Conservation (phyloP, 2,329 filamentous ascomycete species). For the Escovopsis sp. region DNA sequence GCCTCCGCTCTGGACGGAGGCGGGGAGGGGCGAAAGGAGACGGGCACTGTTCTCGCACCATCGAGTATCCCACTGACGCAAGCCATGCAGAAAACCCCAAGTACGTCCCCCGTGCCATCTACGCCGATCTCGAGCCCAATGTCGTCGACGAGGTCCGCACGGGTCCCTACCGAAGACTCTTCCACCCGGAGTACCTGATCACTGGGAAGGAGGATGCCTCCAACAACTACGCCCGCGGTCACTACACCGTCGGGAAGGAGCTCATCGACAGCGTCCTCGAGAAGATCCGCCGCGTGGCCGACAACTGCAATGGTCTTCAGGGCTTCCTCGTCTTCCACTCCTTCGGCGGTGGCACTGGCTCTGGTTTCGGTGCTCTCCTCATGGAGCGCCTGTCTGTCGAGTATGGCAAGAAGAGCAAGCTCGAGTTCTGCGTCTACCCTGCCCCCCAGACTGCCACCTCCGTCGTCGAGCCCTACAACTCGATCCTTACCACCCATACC, state of each 20-base stretch:
- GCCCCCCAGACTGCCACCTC: conserved; percentile 93
- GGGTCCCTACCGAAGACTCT: conserved; percentile 86
- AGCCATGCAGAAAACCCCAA: conserved; percentile 69
- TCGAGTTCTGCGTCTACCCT: conserved; percentile 98
- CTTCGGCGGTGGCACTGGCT: conserved; percentile 96
- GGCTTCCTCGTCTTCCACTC: conserved; percentile 99
- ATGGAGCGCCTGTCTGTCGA: conserved; percentile 99
- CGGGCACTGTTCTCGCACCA: too few relatives aligned
- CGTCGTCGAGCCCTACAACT: conserved; percentile 99
- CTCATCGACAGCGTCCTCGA: conserved; percentile 95
- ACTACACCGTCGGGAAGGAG: conserved; percentile 99
- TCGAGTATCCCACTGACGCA: background rate
- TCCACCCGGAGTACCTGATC: conserved; percentile 99
- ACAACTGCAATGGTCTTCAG: conserved; percentile 95
- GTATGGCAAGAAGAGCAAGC: conserved; percentile 99
- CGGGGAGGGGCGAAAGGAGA: too few relatives aligned
- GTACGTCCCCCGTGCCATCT: conserved; percentile 97
- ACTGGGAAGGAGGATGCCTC: conserved; percentile 99
- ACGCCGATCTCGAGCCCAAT: conserved; percentile 99
- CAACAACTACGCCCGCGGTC: conserved; percentile 99
- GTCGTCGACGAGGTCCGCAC: conserved; percentile 99
- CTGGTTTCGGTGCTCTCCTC: conserved; percentile 92
- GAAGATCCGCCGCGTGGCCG: conserved; percentile 92
- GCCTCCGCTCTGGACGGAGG: too few relatives aligned
- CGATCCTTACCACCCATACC: conserved; percentile 96